Conservation (phyloP, 768 basidiomycete genomes). For the Pleurotus tuber-regium region DNA sequence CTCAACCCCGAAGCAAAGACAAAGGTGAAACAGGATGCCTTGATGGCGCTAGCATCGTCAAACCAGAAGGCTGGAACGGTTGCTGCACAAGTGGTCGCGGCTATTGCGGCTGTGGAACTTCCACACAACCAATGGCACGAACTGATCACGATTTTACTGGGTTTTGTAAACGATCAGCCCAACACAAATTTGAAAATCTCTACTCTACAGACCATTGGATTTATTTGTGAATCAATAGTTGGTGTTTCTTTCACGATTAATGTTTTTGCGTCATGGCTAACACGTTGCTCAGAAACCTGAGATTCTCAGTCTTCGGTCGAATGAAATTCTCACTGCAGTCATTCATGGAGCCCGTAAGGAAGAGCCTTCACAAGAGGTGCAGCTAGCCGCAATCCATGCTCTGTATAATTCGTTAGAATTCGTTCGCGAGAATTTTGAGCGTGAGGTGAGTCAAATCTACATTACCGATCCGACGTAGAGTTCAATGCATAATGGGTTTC, state of each 20-base stretch:
- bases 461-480: neutral
- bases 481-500: slow-evolving; percentile 14
- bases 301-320: slow-evolving; percentile 82
- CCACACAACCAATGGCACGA: slow-evolving; percentile 87
- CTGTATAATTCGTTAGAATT: slow-evolving; percentile 96
- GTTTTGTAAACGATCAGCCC: slow-evolving; percentile 72
- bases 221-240: slow-evolving; percentile 95
- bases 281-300: slow-evolving; percentile 75
- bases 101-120: slow-evolving; percentile 92
- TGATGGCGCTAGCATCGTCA: slow-evolving; percentile 77
- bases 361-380: slow-evolving; percentile 87
- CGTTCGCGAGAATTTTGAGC: slow-evolving; percentile 95
- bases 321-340: slow-evolving; percentile 97
- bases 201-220: slow-evolving; percentile 93
- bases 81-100: slow-evolving; percentile 91
- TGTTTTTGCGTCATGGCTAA: slow-evolving; percentile 14
- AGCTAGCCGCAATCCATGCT: slow-evolving; percentile 89
- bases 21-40: slow-evolving; percentile 87
- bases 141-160: slow-evolving; percentile 83
- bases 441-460: slow-evolving; percentile 73
- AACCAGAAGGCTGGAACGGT: slow-evolving; percentile 75
- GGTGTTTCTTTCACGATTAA: slow-evolving; percentile 32
- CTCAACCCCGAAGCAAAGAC: slow-evolving; percentile 62
- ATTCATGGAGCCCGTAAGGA: slow-evolving; percentile 98
- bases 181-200: slow-evolving; percentile 80